Evolutionary conservation across 768 basidiomycete species (phyloP).

Genomic region (Coprinopsis marcescibilis): DNA sequence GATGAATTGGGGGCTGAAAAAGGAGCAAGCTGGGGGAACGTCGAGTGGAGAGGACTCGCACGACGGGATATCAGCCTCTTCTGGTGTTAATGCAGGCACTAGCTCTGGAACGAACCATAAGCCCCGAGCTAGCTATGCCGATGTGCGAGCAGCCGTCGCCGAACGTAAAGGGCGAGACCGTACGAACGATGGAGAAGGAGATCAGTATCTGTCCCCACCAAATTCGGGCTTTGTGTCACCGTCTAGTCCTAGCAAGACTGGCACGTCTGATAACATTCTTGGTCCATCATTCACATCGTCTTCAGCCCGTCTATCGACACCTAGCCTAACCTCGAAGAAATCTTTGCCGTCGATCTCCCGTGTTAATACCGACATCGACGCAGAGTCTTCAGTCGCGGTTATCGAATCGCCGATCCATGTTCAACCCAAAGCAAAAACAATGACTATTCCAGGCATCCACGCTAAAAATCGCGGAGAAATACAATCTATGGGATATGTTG

Average conservation of each 20-base stretch:
- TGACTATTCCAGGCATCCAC: conserved; percentile 87
- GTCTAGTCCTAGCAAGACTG: conserved; percentile 10
- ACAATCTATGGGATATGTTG: conserved; percentile 78
- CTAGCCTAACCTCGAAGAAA: conserved; percentile 21
- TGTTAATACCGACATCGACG: conserved; percentile 26
- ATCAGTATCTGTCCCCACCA: conserved; percentile 9
- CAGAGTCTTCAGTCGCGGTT: conserved; percentile 22
- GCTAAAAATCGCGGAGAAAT: conserved; percentile 80
- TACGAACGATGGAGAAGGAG: conserved; percentile 11
- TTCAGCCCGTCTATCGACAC: conserved; percentile 17
- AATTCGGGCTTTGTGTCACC: conserved; percentile 12
- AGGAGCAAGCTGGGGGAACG: conserved; percentile 33
- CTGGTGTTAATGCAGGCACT: conserved; percentile 18
- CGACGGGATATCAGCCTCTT: conserved; percentile 5
- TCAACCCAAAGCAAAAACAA: conserved; percentile 73
- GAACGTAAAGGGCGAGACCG: conserved; percentile 46
- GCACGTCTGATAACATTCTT: conserved; percentile 13
- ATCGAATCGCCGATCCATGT: conserved; percentile 55
- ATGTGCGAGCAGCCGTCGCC: conserved; percentile 71
- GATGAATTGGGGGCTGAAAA: conserved; percentile 69
- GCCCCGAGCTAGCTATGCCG: conserved; percentile 58
- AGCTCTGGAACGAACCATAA: conserved; percentile 29
- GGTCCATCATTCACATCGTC: conserved; percentile 17
- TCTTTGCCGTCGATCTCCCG: conserved; percentile 32
- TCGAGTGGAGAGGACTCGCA: conserved; percentile 24